Base-by-base conservation (phyloP, 2,329 filamentous ascomycete species). In the Fusarium anguioides region DNA sequence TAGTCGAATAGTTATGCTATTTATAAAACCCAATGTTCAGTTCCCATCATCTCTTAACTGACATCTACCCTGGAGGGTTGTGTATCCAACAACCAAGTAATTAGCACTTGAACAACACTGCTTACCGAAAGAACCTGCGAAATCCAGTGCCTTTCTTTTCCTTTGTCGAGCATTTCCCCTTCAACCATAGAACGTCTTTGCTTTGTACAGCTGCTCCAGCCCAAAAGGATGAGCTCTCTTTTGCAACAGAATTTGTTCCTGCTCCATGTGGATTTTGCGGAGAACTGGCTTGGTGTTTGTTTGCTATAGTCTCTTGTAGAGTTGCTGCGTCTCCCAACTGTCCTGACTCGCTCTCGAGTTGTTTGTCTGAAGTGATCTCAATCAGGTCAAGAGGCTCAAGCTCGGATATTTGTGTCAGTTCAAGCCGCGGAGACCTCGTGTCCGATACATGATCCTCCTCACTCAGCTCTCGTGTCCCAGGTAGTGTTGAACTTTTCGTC, bases 81-180 rank as follows among this genome's bases (percentile, higher is more conserved):
- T 36, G 29, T 64, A 51, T 64, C 21, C 45, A 64, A 45, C 27
- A n/a, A 31, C 40, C 12, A 21, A n/a, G n/a, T n/a, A n/a, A n/a
- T n/a, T 14, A n/a, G 31, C 39, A 17, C 17, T 39, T 23, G n/a
- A 29, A 17, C n/a, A n/a, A n/a, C n/a, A 12, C 17, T 21, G 37
- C 15, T 69, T n/a, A 83, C 49, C 80, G 80, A 69, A 84, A 84
- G 52, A 83, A 75, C 53, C 76, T 82, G 37, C 81, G 80, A 52
- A 83, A 75, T 10, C 81, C 78, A 56, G 80, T 77, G 18, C 78
- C 75, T 24, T 54, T 68, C 45, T 50, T 47, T 47, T 50, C 50
- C n/a, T 23, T 35, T 39, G 20, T 36, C 6, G 27, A 26, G 18
- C 39, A 39, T 50, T 49, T 46, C 18, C 78, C 75, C 58, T 74